Evolutionary conservation across 2,329 filamentous ascomycete species (phyloP), one percentile per base, ranked within the genome.

Genomic region (Didymella segeticola): DNA sequence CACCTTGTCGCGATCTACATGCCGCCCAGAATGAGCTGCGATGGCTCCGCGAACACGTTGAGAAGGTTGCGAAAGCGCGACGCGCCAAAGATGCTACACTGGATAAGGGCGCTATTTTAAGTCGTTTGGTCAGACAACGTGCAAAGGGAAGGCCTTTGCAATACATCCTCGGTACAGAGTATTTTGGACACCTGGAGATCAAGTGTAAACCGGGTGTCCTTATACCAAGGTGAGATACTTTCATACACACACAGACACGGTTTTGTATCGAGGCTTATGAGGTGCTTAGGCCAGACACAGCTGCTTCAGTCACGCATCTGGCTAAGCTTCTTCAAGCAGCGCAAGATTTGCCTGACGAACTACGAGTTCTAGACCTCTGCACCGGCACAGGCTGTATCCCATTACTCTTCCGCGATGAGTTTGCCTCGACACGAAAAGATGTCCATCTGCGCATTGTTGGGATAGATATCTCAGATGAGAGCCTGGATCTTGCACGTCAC

Each of bases 321-420:
- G 70, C 63, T 4, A 51, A 60, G 8, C 49, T 71, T 14, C 50
- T 78, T 12, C 54, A 60, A 17, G 43, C 59, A 33, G 64, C 63
- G 19, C 42, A 49, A 22, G 55, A 43, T 2, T 56, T 74, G 2
- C 64, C 67, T 11, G 15, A 51, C 22, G 62, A 63, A 14, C 63
- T 96, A 11, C 82, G 81, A 11, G 79, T 98, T 33, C 74, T 97
- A 8, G 95, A 99, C 73, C 80, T 97, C 25, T 98, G 95, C 74
- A 93, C 91, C 0, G 95, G 95, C 9, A 91, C 90, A 5, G 95
- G 95, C 4, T 97, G 93, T 75, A 96, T 98, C 58, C 84, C 91
- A 0, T 82, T 98, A 8, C 83, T 91, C 3, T 80, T 96, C 6
- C 85, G 89, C 57, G 79, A 86, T 29, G 80, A 87, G 9, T 81